These are phyloP conservation scores for Rhynchospora pubera DNA, from an alignment of 176 grass and related monocot genomes.

Conservation along the genomic window DNA sequence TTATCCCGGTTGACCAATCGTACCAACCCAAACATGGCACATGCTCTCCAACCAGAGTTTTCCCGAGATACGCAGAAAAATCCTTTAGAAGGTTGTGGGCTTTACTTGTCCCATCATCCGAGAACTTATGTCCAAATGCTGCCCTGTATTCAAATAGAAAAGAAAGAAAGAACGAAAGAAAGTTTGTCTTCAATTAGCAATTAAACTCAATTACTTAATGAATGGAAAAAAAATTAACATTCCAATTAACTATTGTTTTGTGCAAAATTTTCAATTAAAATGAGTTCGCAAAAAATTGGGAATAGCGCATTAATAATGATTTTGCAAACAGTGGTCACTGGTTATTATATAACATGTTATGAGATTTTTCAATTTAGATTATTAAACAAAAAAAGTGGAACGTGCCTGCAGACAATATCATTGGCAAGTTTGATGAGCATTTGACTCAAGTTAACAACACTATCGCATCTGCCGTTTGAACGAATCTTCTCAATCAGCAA, in stretches of 20 bases:
- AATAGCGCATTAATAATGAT: too few relatives aligned
- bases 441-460: constrained; percentile 28
- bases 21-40: constrained; percentile 44
- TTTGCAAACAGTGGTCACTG: too few relatives aligned
- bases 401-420: constrained; percentile 10
- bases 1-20: constrained; percentile 18
- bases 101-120: background rate
- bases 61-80: background rate
- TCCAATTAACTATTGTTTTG: too few relatives aligned
- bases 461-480: too few relatives aligned
- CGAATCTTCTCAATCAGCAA: constrained; percentile 19
- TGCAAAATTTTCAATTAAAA: too few relatives aligned
- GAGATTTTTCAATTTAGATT: background rate
- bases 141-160: background rate
- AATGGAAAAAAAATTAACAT: too few relatives aligned
- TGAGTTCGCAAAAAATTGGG: too few relatives aligned
- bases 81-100: background rate
- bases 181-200: too few relatives aligned
- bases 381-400: background rate
- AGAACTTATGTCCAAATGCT: background rate
- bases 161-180: background rate
- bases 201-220: too few relatives aligned
- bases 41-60: constrained; percentile 10
- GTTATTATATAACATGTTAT: too few relatives aligned
- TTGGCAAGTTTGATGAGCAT: constrained; percentile 22